Conservation (phyloP, 257 asterid species). For the Solanum sejunctum region DNA sequence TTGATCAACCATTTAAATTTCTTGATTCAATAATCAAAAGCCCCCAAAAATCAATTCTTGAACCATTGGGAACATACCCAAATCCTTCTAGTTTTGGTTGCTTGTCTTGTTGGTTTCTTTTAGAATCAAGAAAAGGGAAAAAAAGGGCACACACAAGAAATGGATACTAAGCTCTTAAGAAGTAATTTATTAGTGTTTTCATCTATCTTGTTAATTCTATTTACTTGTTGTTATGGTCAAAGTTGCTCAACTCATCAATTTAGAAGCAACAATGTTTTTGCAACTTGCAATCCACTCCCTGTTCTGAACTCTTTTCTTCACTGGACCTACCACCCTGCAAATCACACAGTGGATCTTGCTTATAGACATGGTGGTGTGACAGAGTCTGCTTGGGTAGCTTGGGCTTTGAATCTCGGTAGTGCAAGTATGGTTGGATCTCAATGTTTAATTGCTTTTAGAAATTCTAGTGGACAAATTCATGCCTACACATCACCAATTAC, state of each 20-base stretch:
- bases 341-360: constrained; percentile 7
- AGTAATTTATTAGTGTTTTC: constrained; percentile 4
- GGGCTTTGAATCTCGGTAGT: not conserved
- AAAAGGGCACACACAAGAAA: not conserved
- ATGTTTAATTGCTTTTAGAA: not conserved
- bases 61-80: not conserved
- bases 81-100: not conserved
- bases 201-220: not conserved
- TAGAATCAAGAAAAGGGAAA: not conserved
- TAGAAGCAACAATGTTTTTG: not conserved
- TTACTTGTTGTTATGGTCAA: constrained; percentile 15
- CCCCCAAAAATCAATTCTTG: not conserved
- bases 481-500: not conserved
- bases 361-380: not conserved
- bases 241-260: constrained; percentile 1
- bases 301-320: not conserved
- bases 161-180: constrained; percentile 8
- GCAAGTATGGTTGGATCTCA: not conserved
- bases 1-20: not conserved
- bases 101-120: not conserved
- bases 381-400: constrained; percentile 1
- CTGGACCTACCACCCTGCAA: not conserved
- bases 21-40: not conserved
- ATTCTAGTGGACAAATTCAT: not conserved
- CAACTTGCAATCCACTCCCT: not conserved